phyloP scores from a whole-genome alignment of 2,329 filamentous ascomycete species.

The Calonectria naviculata region DNA sequence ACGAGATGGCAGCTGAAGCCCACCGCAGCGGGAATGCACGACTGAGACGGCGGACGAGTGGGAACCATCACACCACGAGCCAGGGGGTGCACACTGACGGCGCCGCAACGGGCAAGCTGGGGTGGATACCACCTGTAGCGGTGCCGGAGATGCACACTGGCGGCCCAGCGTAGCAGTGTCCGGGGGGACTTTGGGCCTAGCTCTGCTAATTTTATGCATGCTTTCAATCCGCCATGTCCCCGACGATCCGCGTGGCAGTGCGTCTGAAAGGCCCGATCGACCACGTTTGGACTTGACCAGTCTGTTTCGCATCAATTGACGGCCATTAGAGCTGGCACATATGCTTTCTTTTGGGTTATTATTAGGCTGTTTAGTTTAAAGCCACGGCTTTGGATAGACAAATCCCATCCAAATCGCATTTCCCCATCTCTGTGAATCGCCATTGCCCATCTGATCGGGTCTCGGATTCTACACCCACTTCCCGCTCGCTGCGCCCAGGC shows the following conservation, averaged over 20 bases:
- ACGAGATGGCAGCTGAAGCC: neutral
- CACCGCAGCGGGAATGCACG: neutral
- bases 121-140: no score
- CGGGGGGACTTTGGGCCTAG: neutral
- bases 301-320: neutral
- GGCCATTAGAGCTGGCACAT: neutral
- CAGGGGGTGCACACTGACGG: neutral
- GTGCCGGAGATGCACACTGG: neutral
- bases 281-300: neutral
- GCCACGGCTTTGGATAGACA: neutral
- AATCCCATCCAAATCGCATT: neutral
- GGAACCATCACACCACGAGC: neutral
- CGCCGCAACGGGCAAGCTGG: neutral
- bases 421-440: neutral
- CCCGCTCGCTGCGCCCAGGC: neutral
- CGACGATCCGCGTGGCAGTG: neutral
- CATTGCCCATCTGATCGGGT: neutral
- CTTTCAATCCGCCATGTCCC: neutral
- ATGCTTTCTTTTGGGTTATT: neutral
- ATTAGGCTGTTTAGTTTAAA: neutral
- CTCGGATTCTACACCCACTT: neutral
- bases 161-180: no score
- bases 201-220: conserved; percentile 5
- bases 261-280: neutral
- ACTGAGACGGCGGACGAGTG: neutral